Evolutionary conservation across 2,329 filamentous ascomycete species (phyloP), one percentile per base, ranked within the genome.

Genomic region (Calonectria pseudoturangicola): DNA sequence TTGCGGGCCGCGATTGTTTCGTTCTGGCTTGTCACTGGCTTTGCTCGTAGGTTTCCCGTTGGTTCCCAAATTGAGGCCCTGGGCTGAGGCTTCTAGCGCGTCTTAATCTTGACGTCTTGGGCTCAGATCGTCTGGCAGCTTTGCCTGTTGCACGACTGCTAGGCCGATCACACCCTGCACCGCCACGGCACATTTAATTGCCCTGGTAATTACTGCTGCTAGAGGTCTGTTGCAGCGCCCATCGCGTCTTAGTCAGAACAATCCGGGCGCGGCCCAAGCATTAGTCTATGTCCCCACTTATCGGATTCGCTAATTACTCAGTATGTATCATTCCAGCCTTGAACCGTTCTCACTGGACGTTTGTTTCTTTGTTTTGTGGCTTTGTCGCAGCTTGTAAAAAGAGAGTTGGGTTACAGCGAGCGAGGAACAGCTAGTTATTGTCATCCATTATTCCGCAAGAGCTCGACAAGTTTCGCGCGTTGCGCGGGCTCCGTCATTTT

Each of bases 231-330:
- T 36, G 54, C 54, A 60, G 54, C 33, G 33, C 25, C 13, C 33
- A 36, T 36, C 50, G 13, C 21, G 12, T 60, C 54, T 60, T 60
- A 60, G 54, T 60, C 33, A 60, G 21, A 60, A 60, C 7, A 36
- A 36, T 28, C 54, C 54, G 54, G 54, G 54, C 54, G 54, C 33
- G n/a, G 41, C 30, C 54, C 21, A 39, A 60, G 21, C 39, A 60
- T 60, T 60, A 60, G 54, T 60, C 54, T 60, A 60, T 60, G 54
- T 60, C 36, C 21, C 54, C 54, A 41, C 54, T 41, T 41, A 30
- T 41, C 21, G 33, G 12, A 21, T 12, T 60, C 54, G 54, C 33
- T 25, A 58, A 60, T 43, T 60, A n/a, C 36, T 27, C 54, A 60
- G 18, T 25, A 39, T 39, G 18, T 25, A 39, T 39, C n/a, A 33